Evolutionary conservation across 1,284 basidiomycete species (phyloP), one percentile per base, ranked within the genome.

Genomic region (Puccinia novopanici): DNA sequence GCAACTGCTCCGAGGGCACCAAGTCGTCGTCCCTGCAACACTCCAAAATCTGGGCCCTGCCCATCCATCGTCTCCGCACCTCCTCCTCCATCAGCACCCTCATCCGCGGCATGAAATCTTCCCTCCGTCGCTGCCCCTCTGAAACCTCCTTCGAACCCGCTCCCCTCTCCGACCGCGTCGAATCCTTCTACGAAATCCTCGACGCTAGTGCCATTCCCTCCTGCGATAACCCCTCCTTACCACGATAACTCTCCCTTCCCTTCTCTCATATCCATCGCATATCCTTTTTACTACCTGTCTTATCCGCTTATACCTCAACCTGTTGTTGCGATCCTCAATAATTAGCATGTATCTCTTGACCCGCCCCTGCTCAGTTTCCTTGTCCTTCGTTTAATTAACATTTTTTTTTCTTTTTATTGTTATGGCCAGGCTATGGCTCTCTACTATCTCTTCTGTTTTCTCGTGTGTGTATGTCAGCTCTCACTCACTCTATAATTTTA

Each of bases 11-110:
- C 19, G 50, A 72, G 30, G 30, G 70, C 30, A 24, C 70, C 30
- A 72, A 4, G 19, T 72, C 52, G 2, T 15, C 13, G 40, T 30
- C 54, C 45, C 68, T 45, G 6, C 27, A 30, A 3, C 24, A 55
- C 30, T 12, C 30, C 42, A 71, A 71, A 17, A 50, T 72, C 52
- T 72, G 50, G 70, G 34, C 30, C 19, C 13, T 72, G 3, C 70
- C 70, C 5, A 72, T 72, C 12, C 24, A 55, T 4, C 50, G 70
- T 24, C 27, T 72, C 17, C 45, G 70, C 12, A 72, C 70, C 19
- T 72, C 70, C 27, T 72, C 70, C 52, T 72, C 70, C 24, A 45
- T 72, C 22, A 72, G 70, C 34, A 72, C 70, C 3, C 17, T 72
- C 30, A 55, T 72, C 24, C 70, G 52, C 19, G 34, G 70, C 17